A percentile compares a stretch with the other conserved stretches of the same genome.
Evolutionary conservation across 768 basidiomycete species (phyloP).

Genomic region (Hypholoma fasciculare): DNA sequence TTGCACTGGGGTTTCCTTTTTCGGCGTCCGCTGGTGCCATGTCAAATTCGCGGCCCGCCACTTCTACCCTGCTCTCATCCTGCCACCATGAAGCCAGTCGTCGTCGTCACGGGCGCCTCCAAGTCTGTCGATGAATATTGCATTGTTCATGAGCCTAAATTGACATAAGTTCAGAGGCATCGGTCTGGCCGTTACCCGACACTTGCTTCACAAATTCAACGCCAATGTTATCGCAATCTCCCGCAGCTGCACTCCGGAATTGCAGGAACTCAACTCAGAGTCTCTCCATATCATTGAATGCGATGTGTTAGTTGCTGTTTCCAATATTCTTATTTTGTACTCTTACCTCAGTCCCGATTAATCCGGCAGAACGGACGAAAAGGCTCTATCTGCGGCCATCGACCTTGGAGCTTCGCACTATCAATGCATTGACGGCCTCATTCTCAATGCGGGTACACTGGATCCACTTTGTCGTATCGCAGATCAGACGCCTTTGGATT

Average conservation of each 20-base stretch:
- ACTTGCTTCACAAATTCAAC: conserved; percentile 61
- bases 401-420: conserved; percentile 49
- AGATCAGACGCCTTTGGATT: conserved; percentile 47
- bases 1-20: conserved; percentile 29
- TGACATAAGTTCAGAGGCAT: conserved; percentile 47
- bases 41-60: conserved; percentile 8
- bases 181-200: conserved; percentile 75
- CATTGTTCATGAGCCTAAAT: conserved; percentile 4
- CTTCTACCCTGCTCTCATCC: conserved; percentile 3
- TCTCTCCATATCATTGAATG: conserved; percentile 61
- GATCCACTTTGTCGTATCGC: conserved; percentile 67
- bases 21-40: conserved; percentile 10
- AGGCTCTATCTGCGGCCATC: conserved; percentile 58
- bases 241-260: conserved; percentile 66
- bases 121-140: conserved; percentile 40
- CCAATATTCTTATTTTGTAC: conserved; percentile 3
- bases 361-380: conserved; percentile 55
- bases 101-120: conserved; percentile 86
- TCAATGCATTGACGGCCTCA: conserved; percentile 69
- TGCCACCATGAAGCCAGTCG: conserved; percentile 46
- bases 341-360: conserved; percentile 8
- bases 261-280: conserved; percentile 46
- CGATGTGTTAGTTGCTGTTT: conserved; percentile 63
- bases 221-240: conserved; percentile 78
- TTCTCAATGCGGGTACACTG: conserved; percentile 84